A percentile compares a stretch with the other conserved stretches of the same genome.
These are phyloP conservation scores for Scleromitrula shiraiana DNA, from an alignment of 2,329 filamentous ascomycete species.

Conservation along the genomic window DNA sequence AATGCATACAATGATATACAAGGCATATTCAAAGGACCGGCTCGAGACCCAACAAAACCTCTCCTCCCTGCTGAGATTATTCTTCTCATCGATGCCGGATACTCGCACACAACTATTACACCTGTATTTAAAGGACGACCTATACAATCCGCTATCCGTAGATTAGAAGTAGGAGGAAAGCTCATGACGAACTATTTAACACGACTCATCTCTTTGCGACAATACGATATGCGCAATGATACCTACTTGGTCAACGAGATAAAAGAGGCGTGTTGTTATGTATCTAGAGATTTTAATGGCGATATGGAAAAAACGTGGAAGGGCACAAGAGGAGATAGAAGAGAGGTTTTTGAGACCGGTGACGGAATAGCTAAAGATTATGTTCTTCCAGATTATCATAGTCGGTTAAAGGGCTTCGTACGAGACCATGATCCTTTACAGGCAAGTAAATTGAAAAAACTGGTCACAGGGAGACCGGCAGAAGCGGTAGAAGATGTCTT, in stretches of 20 bases:
- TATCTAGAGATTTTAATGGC: conserved; percentile 64
- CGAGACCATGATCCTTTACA: conserved; percentile 69
- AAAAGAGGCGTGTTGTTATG: conserved; percentile 83
- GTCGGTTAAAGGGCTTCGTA: conserved; percentile 55
- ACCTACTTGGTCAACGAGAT: conserved; percentile 91
- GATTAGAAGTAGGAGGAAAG: conserved; percentile 88
- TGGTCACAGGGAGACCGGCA: conserved; percentile 35
- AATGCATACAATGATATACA: conserved; percentile 79
- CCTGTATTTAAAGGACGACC: conserved; percentile 76
- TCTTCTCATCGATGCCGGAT: conserved; percentile 85
- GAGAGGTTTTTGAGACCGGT: conserved; percentile 38
- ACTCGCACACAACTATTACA: conserved; percentile 86
- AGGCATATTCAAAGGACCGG: conserved; percentile 55
- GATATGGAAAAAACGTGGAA: conserved; percentile 85
- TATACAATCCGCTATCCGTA: conserved; percentile 70
- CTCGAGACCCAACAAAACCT: conserved; percentile 36
- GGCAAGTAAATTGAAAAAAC: conserved; percentile 41
- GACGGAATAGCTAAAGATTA: conserved; percentile 77
- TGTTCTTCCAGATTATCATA: conserved; percentile 73
- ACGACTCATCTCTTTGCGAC: conserved; percentile 77
- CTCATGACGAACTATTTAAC: conserved; percentile 89
- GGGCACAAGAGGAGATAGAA: conserved; percentile 53
- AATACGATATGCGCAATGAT: conserved; percentile 94
- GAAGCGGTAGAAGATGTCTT: conserved; percentile 65
- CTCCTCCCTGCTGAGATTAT: conserved; percentile 65